Evolutionary conservation across 768 basidiomycete genomes (phyloP), one percentile per base, ranked within the genome.

Genomic region (Lactarius indigo): DNA sequence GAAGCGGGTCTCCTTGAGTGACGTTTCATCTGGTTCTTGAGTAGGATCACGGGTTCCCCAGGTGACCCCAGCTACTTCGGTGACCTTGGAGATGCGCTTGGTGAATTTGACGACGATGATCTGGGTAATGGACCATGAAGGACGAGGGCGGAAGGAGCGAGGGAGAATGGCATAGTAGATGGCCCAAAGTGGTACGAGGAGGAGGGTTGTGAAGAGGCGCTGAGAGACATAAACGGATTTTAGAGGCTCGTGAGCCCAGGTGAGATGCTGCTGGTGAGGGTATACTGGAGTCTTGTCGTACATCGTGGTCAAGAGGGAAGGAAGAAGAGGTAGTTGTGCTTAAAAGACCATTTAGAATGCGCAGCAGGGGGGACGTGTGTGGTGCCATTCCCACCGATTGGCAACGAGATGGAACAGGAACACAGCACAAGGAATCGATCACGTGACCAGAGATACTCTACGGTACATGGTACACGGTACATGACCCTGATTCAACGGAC

Each of bases 61-160:
- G 10, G 83, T 84, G 23, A 85, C 83, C 30, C 84, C 84, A 41
- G 84, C 84, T 18, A 83, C 80, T 69, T 85, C 83, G 15, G 83
- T 83, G 60, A 85, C 80, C 69, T 78, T 81, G 78, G 77, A 83
- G 13, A 85, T 80, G 41, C 84, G 78, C 41, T 82, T 78, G 0
- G 80, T 84, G 70, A 84, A 85, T 68, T 82, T 81, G 70, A 84
- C 82, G 63, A 80, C 76, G 68, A 85, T 72, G 50, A 83, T 78
- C 73, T 84, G 83, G 31, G 76, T 76, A 47, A 85, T 67, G 10
- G 79, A 79, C 83, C 84, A 85, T 0, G 82, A 83, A 26, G 76
- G 70, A 4, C 84, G 78, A n/a, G 84, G 84, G 26, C 83, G 78
- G 50, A 72, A 75, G 23, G 74, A 74, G n/a, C 78, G 75, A 1